Base-by-base conservation (phyloP, 1,284 basidiomycete genomes). In the Vanrija humicola region DNA sequence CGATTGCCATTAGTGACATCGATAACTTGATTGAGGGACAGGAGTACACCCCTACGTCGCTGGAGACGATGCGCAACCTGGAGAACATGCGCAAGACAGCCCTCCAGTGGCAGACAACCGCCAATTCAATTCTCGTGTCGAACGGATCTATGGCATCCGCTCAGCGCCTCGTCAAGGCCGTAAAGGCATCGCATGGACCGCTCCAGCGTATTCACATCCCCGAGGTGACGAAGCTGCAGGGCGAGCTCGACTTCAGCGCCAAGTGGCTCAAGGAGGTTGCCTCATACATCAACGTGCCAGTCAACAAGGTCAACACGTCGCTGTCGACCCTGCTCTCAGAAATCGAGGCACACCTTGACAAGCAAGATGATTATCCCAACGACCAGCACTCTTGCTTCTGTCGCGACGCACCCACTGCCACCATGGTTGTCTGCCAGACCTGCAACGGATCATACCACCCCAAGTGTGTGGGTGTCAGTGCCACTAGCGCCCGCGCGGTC, bases 391-490 rank as follows among this genome's bases (percentile, higher is more conserved):
- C 52, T 38, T 75, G 71, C 52, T 73, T 69, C 59, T 73, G 72
- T 46, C 67, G 71, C 15, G 45, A 42, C 1, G 43, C 63, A 0
- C 53, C 64, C 0, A 19, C 48, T 6, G 47, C 42, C 3, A 50
- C 56, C 16, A 73, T 73, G 70, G 60, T 69, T 19, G 63, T 40
- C 14, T 75, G 73, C 54, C 42, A 49, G 9, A 39, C 49, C 5
- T 73, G 72, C 51, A 10, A 57, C 21, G 68, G 66, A 14, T 39
- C 53, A 9, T 75, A 74, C 54, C 73, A 75, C 55, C 67, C 67
- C 3, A 63, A 61, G 62, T 75, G 73, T 48, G 64, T 73, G 10
- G 62, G 61, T 8, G 46, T 70, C 16, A 39, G 52, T 1, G 56
- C 62, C 19, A 68, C 64, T 47, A 49, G 64, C 6, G 59, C 61